phyloP scores from a whole-genome alignment of 164 flowering plant species.

The Cinnamomum chago region DNA sequence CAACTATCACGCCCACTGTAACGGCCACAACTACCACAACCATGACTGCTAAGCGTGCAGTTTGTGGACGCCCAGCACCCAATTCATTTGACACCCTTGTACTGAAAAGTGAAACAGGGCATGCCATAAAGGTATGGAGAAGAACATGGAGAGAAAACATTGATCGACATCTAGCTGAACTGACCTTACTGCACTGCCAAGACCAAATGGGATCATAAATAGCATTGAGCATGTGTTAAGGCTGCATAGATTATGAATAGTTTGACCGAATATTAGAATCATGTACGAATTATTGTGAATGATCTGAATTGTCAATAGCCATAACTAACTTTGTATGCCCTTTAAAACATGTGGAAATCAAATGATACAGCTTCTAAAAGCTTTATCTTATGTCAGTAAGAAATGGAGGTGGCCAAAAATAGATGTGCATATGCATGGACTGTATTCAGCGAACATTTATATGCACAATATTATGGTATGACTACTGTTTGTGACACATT shows the following conservation, averaged over 20 bases:
- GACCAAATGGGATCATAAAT: conserved; percentile 13
- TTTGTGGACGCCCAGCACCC: conserved; percentile 37
- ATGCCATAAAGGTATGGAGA: not conserved
- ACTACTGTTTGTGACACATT: not conserved
- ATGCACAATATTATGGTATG: not conserved
- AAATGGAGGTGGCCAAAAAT: too few species aligned
- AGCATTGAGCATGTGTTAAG: conserved; percentile 8
- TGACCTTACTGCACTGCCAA: conserved; percentile 15
- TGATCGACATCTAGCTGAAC: not conserved
- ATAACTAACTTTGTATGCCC: not conserved
- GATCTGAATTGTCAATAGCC: not conserved
- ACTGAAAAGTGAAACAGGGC: conserved; percentile 16
- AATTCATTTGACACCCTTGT: conserved; percentile 43
- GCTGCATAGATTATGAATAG: not conserved
- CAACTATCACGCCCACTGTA: conserved; percentile 18
- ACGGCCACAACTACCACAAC: conserved; percentile 17
- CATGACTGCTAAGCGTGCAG: conserved; percentile 29
- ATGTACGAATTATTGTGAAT: not conserved
- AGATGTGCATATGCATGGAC: too few species aligned
- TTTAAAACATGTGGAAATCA: not conserved
- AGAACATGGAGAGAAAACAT: not conserved
- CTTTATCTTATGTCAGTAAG: too few species aligned
- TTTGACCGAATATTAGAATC: not conserved
- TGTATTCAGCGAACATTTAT: not conserved
- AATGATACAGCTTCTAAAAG: not conserved